These are phyloP conservation scores for Scedosporium boydii DNA, from an alignment of 2,329 filamentous ascomycete genomes.

Conservation along the genomic window DNA sequence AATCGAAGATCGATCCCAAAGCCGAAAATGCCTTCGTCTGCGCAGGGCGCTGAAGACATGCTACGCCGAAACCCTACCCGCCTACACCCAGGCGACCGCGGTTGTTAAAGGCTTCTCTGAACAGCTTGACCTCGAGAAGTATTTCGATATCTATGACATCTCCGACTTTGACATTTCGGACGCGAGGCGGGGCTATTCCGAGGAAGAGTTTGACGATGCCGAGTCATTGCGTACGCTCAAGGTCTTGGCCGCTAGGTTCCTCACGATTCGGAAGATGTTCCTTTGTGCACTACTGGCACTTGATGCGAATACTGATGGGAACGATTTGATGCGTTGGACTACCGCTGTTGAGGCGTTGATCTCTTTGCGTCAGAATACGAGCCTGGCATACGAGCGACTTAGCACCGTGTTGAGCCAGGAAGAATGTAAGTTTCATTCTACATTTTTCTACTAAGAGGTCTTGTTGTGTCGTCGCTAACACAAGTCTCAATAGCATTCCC, in stretches of 20 bases:
- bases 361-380: constrained; percentile 51
- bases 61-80: constrained; percentile 60
- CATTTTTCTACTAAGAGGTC: background rate
- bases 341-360: constrained; percentile 67
- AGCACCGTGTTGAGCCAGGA: constrained; percentile 66
- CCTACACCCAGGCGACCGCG: constrained; percentile 61
- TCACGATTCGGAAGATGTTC: constrained; percentile 73
- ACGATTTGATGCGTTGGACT: constrained; percentile 71
- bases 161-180: constrained; percentile 64
- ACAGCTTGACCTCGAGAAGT: constrained; percentile 77
- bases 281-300: constrained; percentile 84
- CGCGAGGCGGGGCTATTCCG: constrained; percentile 54
- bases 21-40: constrained; percentile 68
- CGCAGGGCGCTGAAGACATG: constrained; percentile 65
- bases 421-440: constrained; percentile 50
- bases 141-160: constrained; percentile 82
- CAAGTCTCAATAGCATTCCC: constrained; percentile 34
- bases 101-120: constrained; percentile 65
- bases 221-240: constrained; percentile 75
- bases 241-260: constrained; percentile 69
- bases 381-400: constrained; percentile 54
- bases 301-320: constrained; percentile 67
- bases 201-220: constrained; percentile 63
- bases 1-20: constrained; percentile 74
- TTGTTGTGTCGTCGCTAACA: constrained; percentile 6